Evolutionary conservation across 176 grass and related monocot genomes (phyloP).

Genomic region (Pharus latifolius): DNA sequence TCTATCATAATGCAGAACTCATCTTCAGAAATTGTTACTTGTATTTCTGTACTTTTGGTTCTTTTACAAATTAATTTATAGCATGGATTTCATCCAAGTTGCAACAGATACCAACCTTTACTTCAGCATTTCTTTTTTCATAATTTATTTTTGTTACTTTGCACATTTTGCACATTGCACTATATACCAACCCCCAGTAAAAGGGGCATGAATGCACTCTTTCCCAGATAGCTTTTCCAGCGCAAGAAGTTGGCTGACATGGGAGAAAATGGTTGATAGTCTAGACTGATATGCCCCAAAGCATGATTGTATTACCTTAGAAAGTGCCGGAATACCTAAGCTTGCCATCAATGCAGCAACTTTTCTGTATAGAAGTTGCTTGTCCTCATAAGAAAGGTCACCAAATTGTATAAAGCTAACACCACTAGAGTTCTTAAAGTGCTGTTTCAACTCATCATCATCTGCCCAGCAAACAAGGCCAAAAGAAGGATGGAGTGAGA

Average conservation of each 20-base stretch:
- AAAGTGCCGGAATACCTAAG: slow-evolving; percentile 76
- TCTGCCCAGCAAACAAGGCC: slow-evolving; percentile 89
- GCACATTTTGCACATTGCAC: not conserved
- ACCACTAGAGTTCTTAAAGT: slow-evolving; percentile 46
- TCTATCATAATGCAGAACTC: not conserved
- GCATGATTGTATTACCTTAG: slow-evolving; percentile 54
- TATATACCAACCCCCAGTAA: too few species aligned
- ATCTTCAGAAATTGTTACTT: too few species aligned
- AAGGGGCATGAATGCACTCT: too few species aligned
- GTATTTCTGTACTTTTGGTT: not conserved
- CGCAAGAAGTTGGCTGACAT: not conserved
- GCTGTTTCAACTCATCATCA: slow-evolving; percentile 63
- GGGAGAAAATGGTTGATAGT: not conserved
- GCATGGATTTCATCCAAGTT: not conserved
- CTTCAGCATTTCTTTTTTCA: not conserved
- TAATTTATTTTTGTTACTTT: too few species aligned
- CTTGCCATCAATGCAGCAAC: slow-evolving; percentile 56
- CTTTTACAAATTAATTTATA: not conserved
- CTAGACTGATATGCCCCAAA: not conserved
- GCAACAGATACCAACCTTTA: not conserved
- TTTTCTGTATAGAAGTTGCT: slow-evolving; percentile 43
- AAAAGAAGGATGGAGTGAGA: slow-evolving; percentile 86
- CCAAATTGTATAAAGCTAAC: slow-evolving; percentile 66
- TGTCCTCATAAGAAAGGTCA: slow-evolving; percentile 50
- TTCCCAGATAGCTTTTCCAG: not conserved